Evolutionary conservation across 306 rosid genomes (phyloP).

Genomic region (Morella rubra): DNA sequence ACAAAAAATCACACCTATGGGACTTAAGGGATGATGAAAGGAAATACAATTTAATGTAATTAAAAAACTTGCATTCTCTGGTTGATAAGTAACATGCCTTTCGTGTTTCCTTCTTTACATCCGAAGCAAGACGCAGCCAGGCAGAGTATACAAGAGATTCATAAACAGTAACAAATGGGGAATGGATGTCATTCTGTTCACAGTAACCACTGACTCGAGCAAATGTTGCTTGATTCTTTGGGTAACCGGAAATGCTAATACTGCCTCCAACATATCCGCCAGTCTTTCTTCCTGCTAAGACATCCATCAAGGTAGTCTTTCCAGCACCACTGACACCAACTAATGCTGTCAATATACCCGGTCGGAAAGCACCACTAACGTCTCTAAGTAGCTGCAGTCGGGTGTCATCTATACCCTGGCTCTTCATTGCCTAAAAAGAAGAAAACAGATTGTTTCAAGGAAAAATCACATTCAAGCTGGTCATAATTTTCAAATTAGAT

Average conservation of each 20-base stretch:
- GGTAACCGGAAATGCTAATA: slow-evolving; percentile 51
- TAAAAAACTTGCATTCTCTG: too few species aligned
- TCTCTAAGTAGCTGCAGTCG: slow-evolving; percentile 44
- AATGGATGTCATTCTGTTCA: slow-evolving; percentile 56
- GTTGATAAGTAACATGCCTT: slow-evolving; percentile 41
- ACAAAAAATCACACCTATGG: too few species aligned
- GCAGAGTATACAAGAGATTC: slow-evolving; percentile 53
- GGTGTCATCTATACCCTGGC: slow-evolving; percentile 41
- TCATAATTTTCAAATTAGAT: background rate
- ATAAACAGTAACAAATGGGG: slow-evolving; percentile 45
- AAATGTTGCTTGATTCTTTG: slow-evolving; percentile 55
- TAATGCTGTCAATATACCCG: slow-evolving; percentile 53
- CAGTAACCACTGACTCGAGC: slow-evolving; percentile 52
- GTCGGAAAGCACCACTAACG: slow-evolving; percentile 53
- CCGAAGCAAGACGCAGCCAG: slow-evolving; percentile 50
- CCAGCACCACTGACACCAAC: slow-evolving; percentile 63
- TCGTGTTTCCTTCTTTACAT: slow-evolving; percentile 33
- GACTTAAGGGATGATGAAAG: too few species aligned
- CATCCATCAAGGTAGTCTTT: slow-evolving; percentile 64
- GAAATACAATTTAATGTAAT: too few species aligned
- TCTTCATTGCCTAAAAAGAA: slow-evolving; percentile 35
- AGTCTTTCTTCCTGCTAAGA: slow-evolving; percentile 58
- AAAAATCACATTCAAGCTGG: background rate
- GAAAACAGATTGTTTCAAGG: slow-evolving; percentile 14
- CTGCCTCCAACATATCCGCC: slow-evolving; percentile 53